These are phyloP conservation scores for Potentilla sterilis DNA, from an alignment of 306 rosid genomes.

Conservation along the genomic window DNA sequence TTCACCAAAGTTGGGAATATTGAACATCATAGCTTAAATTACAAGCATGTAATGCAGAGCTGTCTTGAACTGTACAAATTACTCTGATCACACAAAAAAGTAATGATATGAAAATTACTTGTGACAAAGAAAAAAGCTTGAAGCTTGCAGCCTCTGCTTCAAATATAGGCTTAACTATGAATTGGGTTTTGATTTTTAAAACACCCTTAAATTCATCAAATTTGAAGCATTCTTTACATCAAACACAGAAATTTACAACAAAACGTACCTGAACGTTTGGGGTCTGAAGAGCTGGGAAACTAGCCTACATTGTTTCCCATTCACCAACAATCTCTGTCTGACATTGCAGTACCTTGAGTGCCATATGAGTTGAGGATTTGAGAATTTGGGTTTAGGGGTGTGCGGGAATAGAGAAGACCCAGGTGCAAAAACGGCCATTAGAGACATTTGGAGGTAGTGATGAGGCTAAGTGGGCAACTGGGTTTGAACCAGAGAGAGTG, in stretches of 20 bases:
- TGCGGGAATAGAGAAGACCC: constrained; percentile 23
- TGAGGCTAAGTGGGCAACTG: neutral
- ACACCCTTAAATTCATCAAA: neutral
- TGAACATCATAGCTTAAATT: neutral
- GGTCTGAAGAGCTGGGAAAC: constrained; percentile 28
- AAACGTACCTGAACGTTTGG: constrained; percentile 28
- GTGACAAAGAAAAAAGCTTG: neutral
- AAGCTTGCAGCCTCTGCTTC: neutral
- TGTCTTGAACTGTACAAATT: neutral
- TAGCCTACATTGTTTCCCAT: constrained; percentile 6
- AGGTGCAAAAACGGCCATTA: constrained; percentile 29
- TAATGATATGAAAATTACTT: too few relatives aligned
- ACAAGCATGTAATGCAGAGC: neutral
- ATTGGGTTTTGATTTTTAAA: constrained; percentile 2
- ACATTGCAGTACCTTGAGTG: constrained; percentile 23
- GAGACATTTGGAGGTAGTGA: constrained; percentile 21
- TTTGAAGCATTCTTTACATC: neutral
- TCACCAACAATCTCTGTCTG: constrained; percentile 14
- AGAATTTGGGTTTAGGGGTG: constrained; percentile 16
- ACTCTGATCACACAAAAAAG: neutral
- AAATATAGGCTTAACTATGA: neutral
- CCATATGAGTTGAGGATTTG: constrained; percentile 14
- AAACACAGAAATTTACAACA: neutral
- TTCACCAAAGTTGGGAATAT: neutral
- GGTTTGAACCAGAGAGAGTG: constrained; percentile 7